Evolutionary conservation across 2,329 filamentous ascomycete genomes (phyloP).

Genomic region (Paradendryphiella salina): DNA sequence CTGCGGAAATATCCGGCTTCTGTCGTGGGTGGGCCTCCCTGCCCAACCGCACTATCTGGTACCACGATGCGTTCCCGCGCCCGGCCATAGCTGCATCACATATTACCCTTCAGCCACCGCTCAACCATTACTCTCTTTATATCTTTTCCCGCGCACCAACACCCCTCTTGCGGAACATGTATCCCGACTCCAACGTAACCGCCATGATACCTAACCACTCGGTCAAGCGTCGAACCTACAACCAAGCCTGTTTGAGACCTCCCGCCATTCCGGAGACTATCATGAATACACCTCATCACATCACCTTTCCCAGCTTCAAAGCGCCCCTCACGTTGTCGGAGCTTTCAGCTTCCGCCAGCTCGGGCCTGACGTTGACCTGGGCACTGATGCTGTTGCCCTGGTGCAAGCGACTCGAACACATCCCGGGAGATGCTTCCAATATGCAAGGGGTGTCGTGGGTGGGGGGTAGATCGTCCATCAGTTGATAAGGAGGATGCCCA

Average conservation of each 20-base stretch:
- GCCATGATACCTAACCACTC: too few species aligned
- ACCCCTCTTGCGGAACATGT: neutral
- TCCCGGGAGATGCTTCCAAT: conserved; percentile 2
- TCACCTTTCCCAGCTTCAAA: neutral
- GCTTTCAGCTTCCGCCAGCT: conserved; percentile 53
- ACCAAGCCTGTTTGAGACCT: neutral
- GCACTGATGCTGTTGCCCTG: conserved; percentile 9
- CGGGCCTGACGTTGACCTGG: conserved; percentile 35
- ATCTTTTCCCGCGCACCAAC: neutral
- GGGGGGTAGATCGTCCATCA: neutral
- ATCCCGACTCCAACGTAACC: too few species aligned
- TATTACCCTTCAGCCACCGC: conserved; percentile 12
- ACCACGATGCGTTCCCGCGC: conserved; percentile 20
- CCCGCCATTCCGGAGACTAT: too few species aligned
- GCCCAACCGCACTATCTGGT: conserved; percentile 5
- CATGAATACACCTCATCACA: neutral
- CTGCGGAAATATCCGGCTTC: neutral
- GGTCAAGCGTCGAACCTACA: neutral
- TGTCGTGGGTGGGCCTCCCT: neutral
- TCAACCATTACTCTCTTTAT: neutral
- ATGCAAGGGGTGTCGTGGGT: conserved; percentile 1
- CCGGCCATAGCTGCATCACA: conserved; percentile 23
- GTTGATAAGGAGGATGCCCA: neutral
- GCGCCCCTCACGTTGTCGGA: conserved; percentile 48
- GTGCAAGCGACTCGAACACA: conserved; percentile 6